Evolutionary conservation across 2,329 filamentous ascomycete genomes (phyloP), one percentile per base, ranked within the genome.

Genomic region (Chaetomiaceae sp.): DNA sequence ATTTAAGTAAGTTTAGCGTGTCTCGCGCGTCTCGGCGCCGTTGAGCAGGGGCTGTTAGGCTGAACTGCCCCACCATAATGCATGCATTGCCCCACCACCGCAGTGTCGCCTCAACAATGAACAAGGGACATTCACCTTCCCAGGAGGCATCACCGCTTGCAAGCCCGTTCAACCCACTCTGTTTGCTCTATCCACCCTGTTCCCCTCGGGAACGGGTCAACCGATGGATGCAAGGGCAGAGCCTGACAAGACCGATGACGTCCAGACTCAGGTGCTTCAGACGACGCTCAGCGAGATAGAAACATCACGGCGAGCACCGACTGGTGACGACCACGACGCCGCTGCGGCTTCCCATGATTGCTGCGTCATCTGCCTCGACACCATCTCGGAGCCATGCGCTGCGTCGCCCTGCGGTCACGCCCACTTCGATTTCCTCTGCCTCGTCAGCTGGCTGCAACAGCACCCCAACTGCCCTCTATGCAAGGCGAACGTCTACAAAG

Each of bases 361-460:
- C 59, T 96, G 90, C 65, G 88, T 94, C 53, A 93, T 97, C 64
- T 97, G 90, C 65, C 80, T 96, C 50, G 86, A 91, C 47, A 61
- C 69, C 43, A 73, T 95, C 59, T 79, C 80, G 9, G 86, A 93
- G 58, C 68, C 78, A 42, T 88, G 86, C 52, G 72, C 83, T 41
- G 79, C 86, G 7, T 69, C 76, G 17, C 89, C 90, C 7, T 97
- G 90, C 70, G 75, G 78, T 34, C 90, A 97, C 69, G 68, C 72
- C 47, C 80, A 82, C 56, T 95, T 94, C 62, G 89, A 96, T 70
- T 94, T 89, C 60, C 64, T 88, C 11, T 97, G 90, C 64, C 76
- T 95, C 6, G 68, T 83, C 18, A 89, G 76, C 65, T 96, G 91
- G 90, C 71, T 95, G 5, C 76, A 88, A 56, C 73, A 85, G 53